Evolutionary conservation across 441 rosid genomes (phyloP), one percentile per base, ranked within the genome.

Genomic region (Adansonia madagascariensis): DNA sequence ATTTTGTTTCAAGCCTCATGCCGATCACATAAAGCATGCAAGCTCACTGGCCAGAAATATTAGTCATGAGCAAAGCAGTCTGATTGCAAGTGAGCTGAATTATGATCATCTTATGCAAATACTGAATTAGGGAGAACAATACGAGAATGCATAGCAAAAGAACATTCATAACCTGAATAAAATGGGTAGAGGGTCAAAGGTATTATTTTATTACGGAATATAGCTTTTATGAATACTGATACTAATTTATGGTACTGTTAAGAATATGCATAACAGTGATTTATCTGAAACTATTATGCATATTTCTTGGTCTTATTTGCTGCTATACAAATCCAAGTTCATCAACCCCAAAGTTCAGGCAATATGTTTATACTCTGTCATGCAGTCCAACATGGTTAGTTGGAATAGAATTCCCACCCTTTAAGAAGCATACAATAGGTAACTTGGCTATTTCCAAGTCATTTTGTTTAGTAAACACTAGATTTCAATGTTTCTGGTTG

Each of bases 211-310:
- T 1, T 8, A 65, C n/a, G 49, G 70, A 41, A 3, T 24, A 70
- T 49, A 59, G 60, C 44, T 24, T 70, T 70, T 24, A 50, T 49
- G 43, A 15, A 49, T 49, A 69, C 17, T 14, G 46, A 70, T 70
- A 15, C 22, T 6, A 70, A 15, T 68, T 49, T 50, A 27, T 7
- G 20, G 60, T 50, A n/a, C 46, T 70, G 8, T 1, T 7, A 27
- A 24, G 60, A 50, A 39, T 27, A 50, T 14, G 46, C 60, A 70
- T 70, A 27, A 43, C 52, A 66, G 52, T 3, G 7, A 66, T 18
- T 66, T 10, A 66, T 43, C 43, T 27, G 46, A 50, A 27, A 70
- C 39, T 22, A 27, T 15, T 15, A 15, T 14, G 10, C 74, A 50
- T 50, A 27, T 70, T 52, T 70, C 60, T 3, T 8, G 14, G 74